Evolutionary conservation across 495 filamentous ascomycete species (phyloP), one percentile per base, ranked within the genome.

Genomic region (Aspergillus mulundensis): DNA sequence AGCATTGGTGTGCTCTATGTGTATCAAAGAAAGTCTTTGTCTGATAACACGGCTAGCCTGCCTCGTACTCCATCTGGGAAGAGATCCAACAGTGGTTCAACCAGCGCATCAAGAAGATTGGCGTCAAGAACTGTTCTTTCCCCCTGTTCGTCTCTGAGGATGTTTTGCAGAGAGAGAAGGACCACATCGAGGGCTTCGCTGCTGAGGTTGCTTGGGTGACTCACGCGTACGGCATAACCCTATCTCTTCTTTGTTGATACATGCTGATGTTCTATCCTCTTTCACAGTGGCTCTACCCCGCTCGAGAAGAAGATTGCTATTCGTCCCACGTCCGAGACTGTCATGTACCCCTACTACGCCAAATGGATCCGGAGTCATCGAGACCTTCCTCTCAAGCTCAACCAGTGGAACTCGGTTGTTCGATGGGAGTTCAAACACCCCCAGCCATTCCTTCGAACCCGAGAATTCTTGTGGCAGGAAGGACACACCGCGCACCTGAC

Each of bases 141-240:
- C 94, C 93, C 41, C 84, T 97, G 72, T 97, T 98, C 70, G 84
- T 97, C 54, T 92, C 89, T 3, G 78, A 88, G 61, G 93, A 92
- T 73, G 90, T 92, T 11, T 75, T 99, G 61, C 84, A 97, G 76
- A 84, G 87, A 61, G 95, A 97, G 76, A 97, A 97, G 81, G 89
- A 90, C 56, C 95, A 98, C 66, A 87, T 98, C 53, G 92, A 98
- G 72, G 95, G 95, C 23, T 97, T 97, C 70, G 93, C 92, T 53
- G 91, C 94, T 48, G 94, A 99, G 73, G 87, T 99, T 58, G 95
- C 95, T 50, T 97, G 94, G 94, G 95, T 99, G 38, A 97, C 95
- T 28, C 90, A 94, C 72, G 92, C 90, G 86, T 91, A 80, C 74
- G 85, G 70, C 20, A 42, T 53, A 19, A 23, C 46, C 16, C 56